Evolutionary conservation across 805 yeast species (phyloP).

Genomic region (Scheffersomyces stipitis): DNA sequence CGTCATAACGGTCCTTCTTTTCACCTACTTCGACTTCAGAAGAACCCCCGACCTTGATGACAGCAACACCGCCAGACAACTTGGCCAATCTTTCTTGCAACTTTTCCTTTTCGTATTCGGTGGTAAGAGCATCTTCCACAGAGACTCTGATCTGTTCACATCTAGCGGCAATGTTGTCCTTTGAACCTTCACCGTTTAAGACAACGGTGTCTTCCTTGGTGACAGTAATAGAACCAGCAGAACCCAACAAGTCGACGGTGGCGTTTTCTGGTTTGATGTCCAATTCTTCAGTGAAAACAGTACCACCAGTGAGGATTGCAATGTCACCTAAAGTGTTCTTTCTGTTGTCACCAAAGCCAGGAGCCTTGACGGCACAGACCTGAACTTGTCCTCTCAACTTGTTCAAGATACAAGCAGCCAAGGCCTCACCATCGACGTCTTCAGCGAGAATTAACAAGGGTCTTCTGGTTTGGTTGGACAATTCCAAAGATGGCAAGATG

Average conservation of each 20-base stretch:
- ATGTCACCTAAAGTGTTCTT: constrained; percentile 94
- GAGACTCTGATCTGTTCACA: constrained; percentile 91
- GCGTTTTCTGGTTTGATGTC: constrained; percentile 96
- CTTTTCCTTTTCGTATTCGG: constrained; percentile 94
- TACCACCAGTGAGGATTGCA: constrained; percentile 93
- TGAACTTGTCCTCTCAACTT: constrained; percentile 98
- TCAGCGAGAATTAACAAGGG: constrained; percentile 93
- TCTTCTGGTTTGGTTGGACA: constrained; percentile 89
- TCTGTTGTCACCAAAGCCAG: constrained; percentile 99
- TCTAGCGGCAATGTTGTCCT: constrained; percentile 78
- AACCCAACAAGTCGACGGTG: constrained; percentile 84
- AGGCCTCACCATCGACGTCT: constrained; percentile 96
- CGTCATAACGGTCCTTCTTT: constrained; percentile 98
- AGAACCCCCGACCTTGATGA: constrained; percentile 94
- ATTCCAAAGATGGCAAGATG: constrained; percentile 86
- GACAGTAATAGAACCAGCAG: constrained; percentile 86
- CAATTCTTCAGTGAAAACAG: constrained; percentile 87
- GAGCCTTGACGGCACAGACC: constrained; percentile 96
- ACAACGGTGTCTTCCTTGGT: constrained; percentile 95
- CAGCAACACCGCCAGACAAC: constrained; percentile 98
- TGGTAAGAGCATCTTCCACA: constrained; percentile 69
- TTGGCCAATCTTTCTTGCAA: constrained; percentile 96
- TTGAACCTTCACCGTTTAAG: constrained; percentile 87
- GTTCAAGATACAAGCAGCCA: constrained; percentile 96
- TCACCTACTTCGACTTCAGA: constrained; percentile 98